These are phyloP conservation scores for Cyberlindnera meyerae DNA, from an alignment of 805 yeast species.

Conservation along the genomic window DNA sequence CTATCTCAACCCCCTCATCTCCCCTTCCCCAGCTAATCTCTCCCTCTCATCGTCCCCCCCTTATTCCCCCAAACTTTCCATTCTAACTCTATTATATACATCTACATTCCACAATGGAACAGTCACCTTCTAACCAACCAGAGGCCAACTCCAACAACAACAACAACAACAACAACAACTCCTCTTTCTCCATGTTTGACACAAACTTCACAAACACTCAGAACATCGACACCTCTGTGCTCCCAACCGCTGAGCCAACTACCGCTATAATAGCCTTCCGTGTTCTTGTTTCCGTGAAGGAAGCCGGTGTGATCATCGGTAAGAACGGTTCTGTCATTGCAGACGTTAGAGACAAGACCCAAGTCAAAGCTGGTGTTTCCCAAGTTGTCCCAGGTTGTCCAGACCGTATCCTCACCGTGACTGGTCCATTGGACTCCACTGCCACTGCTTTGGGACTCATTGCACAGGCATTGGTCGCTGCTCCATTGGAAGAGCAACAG, in stretches of 20 bases:
- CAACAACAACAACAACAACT: too few species aligned
- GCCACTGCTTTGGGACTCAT: slow-evolving; percentile 67
- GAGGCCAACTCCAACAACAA: too few species aligned
- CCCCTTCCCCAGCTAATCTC: too few species aligned
- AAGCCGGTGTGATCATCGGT: slow-evolving; percentile 88
- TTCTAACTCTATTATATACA: too few species aligned
- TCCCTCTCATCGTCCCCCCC: too few species aligned
- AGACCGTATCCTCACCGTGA: slow-evolving; percentile 76
- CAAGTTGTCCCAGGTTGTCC: slow-evolving; percentile 74
- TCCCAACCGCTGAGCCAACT: slow-evolving; percentile 21
- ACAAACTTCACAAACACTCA: slow-evolving; percentile 4
- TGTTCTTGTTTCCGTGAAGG: slow-evolving; percentile 73
- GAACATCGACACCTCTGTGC: slow-evolving; percentile 16
- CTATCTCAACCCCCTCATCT: too few species aligned
- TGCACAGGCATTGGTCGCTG: slow-evolving; percentile 56
- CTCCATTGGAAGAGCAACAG: slow-evolving; percentile 29
- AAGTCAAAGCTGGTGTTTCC: slow-evolving; percentile 83
- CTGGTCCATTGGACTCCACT: slow-evolving; percentile 66
- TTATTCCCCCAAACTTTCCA: too few species aligned
- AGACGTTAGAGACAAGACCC: slow-evolving; percentile 64
- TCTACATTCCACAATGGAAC: too few species aligned
- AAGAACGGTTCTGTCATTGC: slow-evolving; percentile 78
- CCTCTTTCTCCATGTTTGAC: slow-evolving; percentile 4
- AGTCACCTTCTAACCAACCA: too few species aligned
- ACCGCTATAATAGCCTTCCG: slow-evolving; percentile 28